Evolutionary conservation across 225 moss, liverwort and hornwort species (phyloP).

Genomic region (Physcomitrium patens): DNA sequence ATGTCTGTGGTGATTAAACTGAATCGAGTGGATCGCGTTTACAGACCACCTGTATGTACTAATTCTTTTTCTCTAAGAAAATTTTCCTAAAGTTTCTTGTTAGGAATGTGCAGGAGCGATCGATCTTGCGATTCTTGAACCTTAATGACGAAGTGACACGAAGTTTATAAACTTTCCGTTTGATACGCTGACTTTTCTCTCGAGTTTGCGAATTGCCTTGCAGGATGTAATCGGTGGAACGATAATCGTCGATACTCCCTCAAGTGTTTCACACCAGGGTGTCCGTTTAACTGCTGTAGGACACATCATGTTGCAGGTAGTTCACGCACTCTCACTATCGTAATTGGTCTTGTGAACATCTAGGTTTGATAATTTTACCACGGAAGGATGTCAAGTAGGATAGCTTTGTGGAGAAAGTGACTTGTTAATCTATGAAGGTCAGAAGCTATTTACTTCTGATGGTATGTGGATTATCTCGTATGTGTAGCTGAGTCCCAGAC

Average conservation of each 20-base stretch:
- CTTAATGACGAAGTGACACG: background rate
- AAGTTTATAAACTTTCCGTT: background rate
- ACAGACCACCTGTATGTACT: constrained; percentile 47
- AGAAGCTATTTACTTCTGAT: constrained; percentile 14
- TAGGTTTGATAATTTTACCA: background rate
- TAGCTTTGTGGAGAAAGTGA: no score
- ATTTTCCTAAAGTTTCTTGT: background rate
- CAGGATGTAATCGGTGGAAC: constrained; percentile 82
- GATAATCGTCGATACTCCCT: constrained; percentile 68
- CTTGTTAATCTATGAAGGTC: background rate
- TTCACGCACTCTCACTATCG: background rate
- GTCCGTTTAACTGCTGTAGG: constrained; percentile 73
- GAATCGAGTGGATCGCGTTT: constrained; percentile 52
- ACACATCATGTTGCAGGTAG: constrained; percentile 92
- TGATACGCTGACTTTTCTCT: background rate
- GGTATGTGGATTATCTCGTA: constrained; percentile 13
- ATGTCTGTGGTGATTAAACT: constrained; percentile 50
- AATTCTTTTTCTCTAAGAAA: background rate
- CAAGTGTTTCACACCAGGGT: constrained; percentile 72
- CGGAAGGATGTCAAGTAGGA: constrained; percentile 4
- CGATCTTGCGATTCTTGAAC: background rate
- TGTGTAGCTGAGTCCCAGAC: constrained; percentile 86
- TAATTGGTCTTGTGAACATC: background rate
- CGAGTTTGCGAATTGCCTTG: background rate
- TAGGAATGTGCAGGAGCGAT: no score